These are phyloP conservation scores for Chalara sp. DNA, from an alignment of 2,329 filamentous ascomycete species.

Conservation along the genomic window DNA sequence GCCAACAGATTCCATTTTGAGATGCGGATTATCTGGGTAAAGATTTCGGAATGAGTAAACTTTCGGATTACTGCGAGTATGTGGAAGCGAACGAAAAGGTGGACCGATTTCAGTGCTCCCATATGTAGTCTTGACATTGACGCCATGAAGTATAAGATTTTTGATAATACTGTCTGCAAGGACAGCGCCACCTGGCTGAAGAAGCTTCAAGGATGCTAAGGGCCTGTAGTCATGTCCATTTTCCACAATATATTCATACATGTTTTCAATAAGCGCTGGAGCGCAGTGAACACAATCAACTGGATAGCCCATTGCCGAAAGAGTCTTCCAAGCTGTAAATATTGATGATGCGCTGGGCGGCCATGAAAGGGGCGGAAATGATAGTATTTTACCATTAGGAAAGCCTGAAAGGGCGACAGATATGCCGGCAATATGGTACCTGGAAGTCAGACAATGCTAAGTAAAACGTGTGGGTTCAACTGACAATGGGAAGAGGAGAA, in stretches of 20 bases:
- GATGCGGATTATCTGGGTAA: conserved; percentile 20
- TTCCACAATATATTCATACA: conserved; percentile 23
- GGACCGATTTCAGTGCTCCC: conserved; percentile 28
- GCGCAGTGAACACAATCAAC: conserved; percentile 26
- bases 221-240: conserved; percentile 21
- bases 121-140: conserved; percentile 29
- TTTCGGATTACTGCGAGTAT: conserved; percentile 19
- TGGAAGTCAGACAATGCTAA: conserved; percentile 1
- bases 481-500: conserved; percentile 27
- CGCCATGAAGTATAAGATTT: conserved; percentile 18
- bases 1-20: conserved; percentile 25
- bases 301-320: conserved; percentile 18
- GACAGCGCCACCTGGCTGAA: conserved; percentile 26
- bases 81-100: conserved; percentile 25
- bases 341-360: conserved; percentile 23
- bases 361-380: conserved; percentile 25
- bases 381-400: conserved; percentile 26
- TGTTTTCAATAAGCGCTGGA: conserved; percentile 26
- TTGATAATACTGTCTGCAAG: conserved; percentile 21
- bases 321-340: conserved; percentile 21
- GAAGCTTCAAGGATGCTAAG: conserved; percentile 21
- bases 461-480: neutral
- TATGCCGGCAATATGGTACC: conserved; percentile 26
- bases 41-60: conserved; percentile 25
- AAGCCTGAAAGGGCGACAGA: conserved; percentile 25